Evolutionary conservation across 1,284 basidiomycete species (phyloP).

Genomic region (Inonotus hispidus): DNA sequence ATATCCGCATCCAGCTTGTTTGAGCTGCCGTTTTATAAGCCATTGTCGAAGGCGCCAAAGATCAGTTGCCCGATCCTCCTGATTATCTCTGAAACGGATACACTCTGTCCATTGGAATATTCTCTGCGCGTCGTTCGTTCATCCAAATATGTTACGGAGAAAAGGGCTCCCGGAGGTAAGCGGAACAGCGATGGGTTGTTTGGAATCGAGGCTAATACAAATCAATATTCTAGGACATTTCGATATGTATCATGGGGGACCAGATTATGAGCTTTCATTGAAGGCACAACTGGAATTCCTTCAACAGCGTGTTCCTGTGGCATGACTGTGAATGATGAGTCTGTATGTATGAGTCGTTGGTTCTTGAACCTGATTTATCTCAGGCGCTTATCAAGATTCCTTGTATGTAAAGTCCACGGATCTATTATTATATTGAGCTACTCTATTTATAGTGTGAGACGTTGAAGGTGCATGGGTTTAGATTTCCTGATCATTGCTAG

Average conservation of each 20-base stretch:
- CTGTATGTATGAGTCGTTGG: too few relatives aligned
- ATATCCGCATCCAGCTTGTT: constrained; percentile 27
- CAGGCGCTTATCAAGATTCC: neutral
- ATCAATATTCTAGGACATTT: constrained; percentile 24
- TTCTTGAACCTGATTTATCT: too few relatives aligned
- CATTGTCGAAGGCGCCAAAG: constrained; percentile 19
- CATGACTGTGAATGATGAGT: neutral
- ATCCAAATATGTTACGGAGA: constrained; percentile 20
- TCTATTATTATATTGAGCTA: neutral
- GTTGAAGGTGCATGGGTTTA: too few relatives aligned
- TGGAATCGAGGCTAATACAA: neutral
- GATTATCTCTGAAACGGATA: constrained; percentile 25
- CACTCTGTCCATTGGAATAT: constrained; percentile 22
- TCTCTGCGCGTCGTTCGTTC: constrained; percentile 18
- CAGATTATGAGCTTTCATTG: constrained; percentile 18
- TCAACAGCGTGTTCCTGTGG: constrained; percentile 21
- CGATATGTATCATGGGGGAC: constrained; percentile 25
- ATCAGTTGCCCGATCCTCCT: constrained; percentile 26
- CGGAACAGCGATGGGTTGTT: neutral
- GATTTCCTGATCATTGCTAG: too few relatives aligned
- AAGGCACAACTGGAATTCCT: constrained; percentile 25
- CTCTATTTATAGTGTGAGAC: neutral
- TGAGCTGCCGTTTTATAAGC: constrained; percentile 25
- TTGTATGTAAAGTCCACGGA: neutral
- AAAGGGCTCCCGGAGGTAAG: constrained; percentile 21